phyloP scores from a whole-genome alignment of 768 basidiomycete species.

The Cystobasidium onofrii region DNA sequence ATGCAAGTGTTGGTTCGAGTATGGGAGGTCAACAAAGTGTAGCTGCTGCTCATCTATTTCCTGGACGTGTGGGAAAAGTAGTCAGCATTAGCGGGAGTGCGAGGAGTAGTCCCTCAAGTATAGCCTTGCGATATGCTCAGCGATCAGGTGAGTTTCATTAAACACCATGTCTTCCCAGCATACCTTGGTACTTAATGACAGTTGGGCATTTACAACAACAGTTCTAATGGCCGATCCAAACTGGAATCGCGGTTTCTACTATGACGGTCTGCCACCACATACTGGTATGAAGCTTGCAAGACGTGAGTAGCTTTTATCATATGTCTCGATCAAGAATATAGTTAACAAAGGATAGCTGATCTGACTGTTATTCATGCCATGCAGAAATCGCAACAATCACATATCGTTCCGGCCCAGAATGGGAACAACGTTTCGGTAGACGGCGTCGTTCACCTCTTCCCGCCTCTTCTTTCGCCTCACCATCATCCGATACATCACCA shows the following conservation, averaged over 20 bases:
- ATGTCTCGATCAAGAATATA: too few species aligned
- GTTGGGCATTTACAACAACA: too few species aligned
- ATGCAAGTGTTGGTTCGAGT: constrained; percentile 85
- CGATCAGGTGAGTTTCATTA: constrained; percentile 66
- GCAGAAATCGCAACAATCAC: constrained; percentile 98
- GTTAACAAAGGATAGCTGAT: too few species aligned
- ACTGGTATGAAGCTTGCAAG: constrained; percentile 97
- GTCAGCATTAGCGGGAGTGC: constrained; percentile 94
- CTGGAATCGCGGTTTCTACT: constrained; percentile 99
- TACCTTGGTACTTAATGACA: too few species aligned
- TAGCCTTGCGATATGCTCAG: constrained; percentile 94
- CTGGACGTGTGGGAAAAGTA: constrained; percentile 76
- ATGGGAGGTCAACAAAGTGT: constrained; percentile 99
- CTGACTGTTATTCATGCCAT: too few species aligned
- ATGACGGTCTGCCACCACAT: constrained; percentile 88
- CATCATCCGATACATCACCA: constrained; percentile 25
- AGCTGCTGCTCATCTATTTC: constrained; percentile 85
- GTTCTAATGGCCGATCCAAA: constrained; percentile 99
- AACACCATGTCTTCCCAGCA: too few species aligned
- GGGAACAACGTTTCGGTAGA: constrained; percentile 95
- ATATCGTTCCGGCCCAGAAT: constrained; percentile 96
- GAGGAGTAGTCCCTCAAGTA: constrained; percentile 77
- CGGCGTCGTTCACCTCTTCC: constrained; percentile 49
- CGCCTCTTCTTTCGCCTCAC: constrained; percentile 4
- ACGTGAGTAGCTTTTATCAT: constrained; percentile 54